Evolutionary conservation across 2,329 filamentous ascomycete genomes (phyloP).

Genomic region (Curvularia hawaiiensis): DNA sequence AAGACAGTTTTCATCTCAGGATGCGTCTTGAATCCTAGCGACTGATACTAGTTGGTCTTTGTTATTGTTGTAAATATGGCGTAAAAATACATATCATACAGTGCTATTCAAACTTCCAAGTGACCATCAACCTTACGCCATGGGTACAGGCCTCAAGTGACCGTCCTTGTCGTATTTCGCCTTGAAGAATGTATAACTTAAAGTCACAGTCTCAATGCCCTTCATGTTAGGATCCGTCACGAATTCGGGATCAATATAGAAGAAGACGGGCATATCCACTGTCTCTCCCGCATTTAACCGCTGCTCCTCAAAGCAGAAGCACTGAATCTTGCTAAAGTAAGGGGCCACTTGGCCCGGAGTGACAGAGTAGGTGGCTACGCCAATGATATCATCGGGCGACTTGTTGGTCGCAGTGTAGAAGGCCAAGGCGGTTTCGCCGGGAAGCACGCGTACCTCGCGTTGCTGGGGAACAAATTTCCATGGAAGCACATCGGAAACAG

Average conservation of each 20-base stretch:
- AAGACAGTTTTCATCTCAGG: no score
- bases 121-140: slow-evolving; percentile 21
- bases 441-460: slow-evolving; percentile 91
- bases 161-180: slow-evolving; percentile 85
- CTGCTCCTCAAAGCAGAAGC: slow-evolving; percentile 98
- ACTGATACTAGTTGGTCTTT: not conserved
- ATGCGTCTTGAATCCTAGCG: no score
- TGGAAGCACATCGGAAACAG: slow-evolving; percentile 90
- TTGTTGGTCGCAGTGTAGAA: slow-evolving; percentile 98
- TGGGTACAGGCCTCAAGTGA: slow-evolving; percentile 64
- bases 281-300: slow-evolving; percentile 92
- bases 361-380: slow-evolving; percentile 96
- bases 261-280: slow-evolving; percentile 99
- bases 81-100: slow-evolving; percentile 3
- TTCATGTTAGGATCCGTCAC: slow-evolving; percentile 91
- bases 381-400: slow-evolving; percentile 90
- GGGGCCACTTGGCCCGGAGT: slow-evolving; percentile 94
- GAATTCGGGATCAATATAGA: slow-evolving; percentile 97
- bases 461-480: slow-evolving; percentile 99
- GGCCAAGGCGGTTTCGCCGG: slow-evolving; percentile 93
- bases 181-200: slow-evolving; percentile 99
- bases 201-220: slow-evolving; percentile 90
- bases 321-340: slow-evolving; percentile 99
- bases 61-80: not conserved
- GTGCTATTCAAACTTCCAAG: not conserved